These are phyloP conservation scores for Saccharomyces paradoxus DNA, from an alignment of 805 yeast species.

Conservation along the genomic window DNA sequence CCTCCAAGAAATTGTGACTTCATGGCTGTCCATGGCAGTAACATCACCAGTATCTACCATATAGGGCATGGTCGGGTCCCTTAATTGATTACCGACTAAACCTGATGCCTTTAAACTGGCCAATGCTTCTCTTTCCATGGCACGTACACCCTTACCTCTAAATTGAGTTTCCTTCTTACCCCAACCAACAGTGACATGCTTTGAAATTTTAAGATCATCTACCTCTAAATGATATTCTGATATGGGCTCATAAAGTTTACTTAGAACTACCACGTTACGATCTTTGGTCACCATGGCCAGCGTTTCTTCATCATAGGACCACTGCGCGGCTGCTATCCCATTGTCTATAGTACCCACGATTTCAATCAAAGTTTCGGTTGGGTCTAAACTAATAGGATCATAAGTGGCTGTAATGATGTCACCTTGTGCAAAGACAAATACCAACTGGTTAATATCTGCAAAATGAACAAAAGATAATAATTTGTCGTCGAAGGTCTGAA, in stretches of 20 bases:
- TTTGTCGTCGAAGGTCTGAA: constrained; percentile 33
- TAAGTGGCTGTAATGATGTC: constrained; percentile 64
- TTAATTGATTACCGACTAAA: constrained; percentile 53
- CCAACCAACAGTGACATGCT: constrained; percentile 97
- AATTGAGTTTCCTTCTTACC: constrained; percentile 96
- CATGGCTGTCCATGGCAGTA: constrained; percentile 45
- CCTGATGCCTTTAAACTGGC: constrained; percentile 49
- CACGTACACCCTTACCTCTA: constrained; percentile 85
- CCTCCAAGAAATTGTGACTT: constrained; percentile 72
- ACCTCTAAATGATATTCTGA: constrained; percentile 51
- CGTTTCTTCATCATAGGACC: constrained; percentile 92
- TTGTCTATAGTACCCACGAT: constrained; percentile 80
- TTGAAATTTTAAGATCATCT: constrained; percentile 58
- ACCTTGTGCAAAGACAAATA: constrained; percentile 65
- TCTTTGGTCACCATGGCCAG: constrained; percentile 60
- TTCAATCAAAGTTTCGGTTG: constrained; percentile 49
- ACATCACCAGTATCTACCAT: constrained; percentile 61
- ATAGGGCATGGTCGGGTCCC: constrained; percentile 85
- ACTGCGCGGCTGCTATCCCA: constrained; percentile 61
- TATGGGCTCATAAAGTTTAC: constrained; percentile 72
- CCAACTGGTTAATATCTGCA: constrained; percentile 56
- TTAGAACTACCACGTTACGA: constrained; percentile 53
- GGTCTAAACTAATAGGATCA: constrained; percentile 38
- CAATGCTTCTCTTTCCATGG: constrained; percentile 53
- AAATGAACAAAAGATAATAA: constrained; percentile 58